Evolutionary conservation across 441 rosid genomes (phyloP).

Genomic region (Pelargonium citronellum): DNA sequence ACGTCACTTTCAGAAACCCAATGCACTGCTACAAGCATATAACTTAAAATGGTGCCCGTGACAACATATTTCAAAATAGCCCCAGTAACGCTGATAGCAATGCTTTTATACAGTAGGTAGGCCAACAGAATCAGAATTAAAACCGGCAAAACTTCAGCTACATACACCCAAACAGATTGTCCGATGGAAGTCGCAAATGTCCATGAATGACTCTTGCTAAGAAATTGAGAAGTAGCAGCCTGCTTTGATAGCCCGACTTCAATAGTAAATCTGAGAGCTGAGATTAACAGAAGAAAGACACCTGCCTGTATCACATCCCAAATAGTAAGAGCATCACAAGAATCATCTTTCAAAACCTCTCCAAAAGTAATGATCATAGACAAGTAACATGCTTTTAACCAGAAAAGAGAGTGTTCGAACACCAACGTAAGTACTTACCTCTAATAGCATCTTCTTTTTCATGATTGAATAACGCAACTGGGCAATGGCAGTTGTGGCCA

Average conservation of each 20-base stretch:
- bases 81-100: slow-evolving; percentile 21
- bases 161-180: slow-evolving; percentile 44
- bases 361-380: neutral
- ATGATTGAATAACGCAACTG: slow-evolving; percentile 58
- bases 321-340: slow-evolving; percentile 28
- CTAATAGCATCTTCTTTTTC: slow-evolving; percentile 47
- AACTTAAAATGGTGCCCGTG: slow-evolving; percentile 48
- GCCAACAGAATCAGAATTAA: slow-evolving; percentile 44
- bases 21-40: slow-evolving; percentile 58
- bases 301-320: slow-evolving; percentile 51
- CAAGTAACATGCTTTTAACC: slow-evolving; percentile 14
- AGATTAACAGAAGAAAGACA: slow-evolving; percentile 53
- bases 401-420: slow-evolving; percentile 2
- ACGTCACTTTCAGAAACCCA: slow-evolving; percentile 63
- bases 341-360: neutral
- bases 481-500: slow-evolving; percentile 75
- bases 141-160: slow-evolving; percentile 53
- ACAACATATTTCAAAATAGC: slow-evolving; percentile 45
- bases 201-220: slow-evolving; percentile 73
- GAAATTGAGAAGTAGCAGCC: slow-evolving; percentile 82
- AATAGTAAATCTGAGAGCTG: slow-evolving; percentile 63
- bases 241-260: slow-evolving; percentile 90
- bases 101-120: slow-evolving; percentile 37
- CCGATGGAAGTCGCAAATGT: slow-evolving; percentile 50
- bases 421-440: slow-evolving; percentile 44